Base-by-base conservation (phyloP, 2,329 filamentous ascomycete genomes). In the Periconia digitata region DNA sequence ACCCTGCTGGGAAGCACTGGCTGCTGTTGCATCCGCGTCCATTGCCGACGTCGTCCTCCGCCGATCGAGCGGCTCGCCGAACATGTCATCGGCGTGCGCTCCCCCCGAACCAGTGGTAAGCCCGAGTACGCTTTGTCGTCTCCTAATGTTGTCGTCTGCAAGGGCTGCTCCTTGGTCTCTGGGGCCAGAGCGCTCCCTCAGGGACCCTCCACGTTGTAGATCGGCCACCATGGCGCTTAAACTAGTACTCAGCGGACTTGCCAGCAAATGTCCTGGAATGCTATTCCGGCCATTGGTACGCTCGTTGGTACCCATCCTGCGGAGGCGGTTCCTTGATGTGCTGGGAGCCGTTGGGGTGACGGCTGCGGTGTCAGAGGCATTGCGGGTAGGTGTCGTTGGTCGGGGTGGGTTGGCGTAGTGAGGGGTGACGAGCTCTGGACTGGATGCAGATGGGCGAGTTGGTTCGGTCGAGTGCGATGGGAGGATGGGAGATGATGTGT, bases 191-290 rank as follows among this genome's bases (percentile, higher is more conserved):
- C 34, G 40, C 13, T 47, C 38, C 17, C 59, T 40, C 0, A 60
- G 15, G 39, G 47, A 53, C 13, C 81, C 80, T 15, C 81, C 78
- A n/a, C 83, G 78, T 21, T 86, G 72, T 18, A 83, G 79, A 54
- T 87, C 84, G 8, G 84, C 84, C 6, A 87, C 82, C 40, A 87
- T 80, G 1, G 80, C 84, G 61, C 77, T 82, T 15, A 88, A 73
- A 1, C 79, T 80, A 1, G 78, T 79, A 2, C 80, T 84, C 1
- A 87, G 72, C 0, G 85, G 83, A 23, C 80, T 79, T 1, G 84
- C 76, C 4, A 87, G 75, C 32, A 87, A 73, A 32, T 85, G 79
- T 2, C 76, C 77, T 3, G 75, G 75, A 16, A 82, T 74, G 1
- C 78, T 79, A 54, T 76, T 74, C 40, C 77, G 74, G 18, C 66